Base-by-base conservation (phyloP, 2,329 filamentous ascomycete species). In the Xylariaceae sp. region DNA sequence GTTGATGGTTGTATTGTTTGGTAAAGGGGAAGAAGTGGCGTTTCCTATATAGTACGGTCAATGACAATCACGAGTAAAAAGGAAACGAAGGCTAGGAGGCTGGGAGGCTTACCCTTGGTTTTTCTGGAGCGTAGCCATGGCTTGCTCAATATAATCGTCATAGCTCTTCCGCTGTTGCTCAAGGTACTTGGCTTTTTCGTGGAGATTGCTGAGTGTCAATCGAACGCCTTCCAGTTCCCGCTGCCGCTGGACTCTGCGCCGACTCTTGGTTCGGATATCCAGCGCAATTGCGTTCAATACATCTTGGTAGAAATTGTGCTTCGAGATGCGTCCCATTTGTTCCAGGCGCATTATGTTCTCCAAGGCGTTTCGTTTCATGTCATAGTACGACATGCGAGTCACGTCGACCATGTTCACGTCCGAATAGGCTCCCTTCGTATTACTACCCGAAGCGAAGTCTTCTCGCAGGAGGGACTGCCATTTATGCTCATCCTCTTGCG, bases 101-200 rank as follows among this genome's bases (percentile, higher is more conserved):
- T 4, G 1, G 10, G 33, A 41, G 20, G 73, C 82, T 71, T 80
- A 87, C 83, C 88, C 92, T 75, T 97, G 97, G 73, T 97, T 96
- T 75, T 90, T 96, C 73, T 97, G 94, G 53, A 99, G 80, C 4
- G 95, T 99, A 55, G 92, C 82, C 91, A 99, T 97, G 42, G 94
- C 93, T 72, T 96, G 92, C 76, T 99, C 95, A 68, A 99, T 96
- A 74, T 99, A 99, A 75, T 99, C 92, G 70, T 99, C 96, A 76
- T 99, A 99, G 61, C 88, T 94, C 80, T 96, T 96, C 56, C 96
- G 84, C 75, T 99, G 94, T 64, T 92, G 89, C 69, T 99, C 94
- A 8, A 99, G 82, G 74, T 95, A 99, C 61, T 86, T 84, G 30
- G 93, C 92, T 76, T 99, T 94, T 64, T 92, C 85, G 72, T 91